Conservation (phyloP, 768 basidiomycete genomes). For the Fomitopsis serialis region DNA sequence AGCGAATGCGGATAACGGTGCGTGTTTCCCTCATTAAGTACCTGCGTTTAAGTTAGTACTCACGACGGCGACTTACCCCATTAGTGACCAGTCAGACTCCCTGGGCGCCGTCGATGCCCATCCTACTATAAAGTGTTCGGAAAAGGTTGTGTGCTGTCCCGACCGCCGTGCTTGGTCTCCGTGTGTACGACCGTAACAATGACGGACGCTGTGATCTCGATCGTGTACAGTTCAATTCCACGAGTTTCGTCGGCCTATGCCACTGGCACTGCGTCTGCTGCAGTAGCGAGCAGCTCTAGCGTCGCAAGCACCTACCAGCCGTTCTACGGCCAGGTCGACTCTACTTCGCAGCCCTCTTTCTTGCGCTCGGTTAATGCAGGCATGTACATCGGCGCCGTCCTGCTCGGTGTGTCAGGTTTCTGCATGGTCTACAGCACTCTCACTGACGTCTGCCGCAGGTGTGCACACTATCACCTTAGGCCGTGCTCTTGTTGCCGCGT, state of each 20-base stretch:
- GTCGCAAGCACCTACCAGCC: background rate
- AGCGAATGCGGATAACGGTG: too few species aligned
- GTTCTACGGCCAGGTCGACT: background rate
- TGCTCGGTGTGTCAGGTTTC: background rate
- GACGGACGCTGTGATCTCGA: background rate
- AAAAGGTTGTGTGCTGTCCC: background rate
- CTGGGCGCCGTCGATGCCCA: background rate
- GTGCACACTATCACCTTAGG: background rate
- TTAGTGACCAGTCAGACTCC: too few species aligned
- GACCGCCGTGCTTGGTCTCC: background rate
- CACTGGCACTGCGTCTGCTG: background rate
- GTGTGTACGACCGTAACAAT: background rate
- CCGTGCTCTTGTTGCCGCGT: background rate
- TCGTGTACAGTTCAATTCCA: background rate
- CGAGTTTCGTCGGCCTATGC: background rate
- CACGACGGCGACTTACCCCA: too few species aligned
- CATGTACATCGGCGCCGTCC: slow-evolving; percentile 4
- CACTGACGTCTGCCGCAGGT: background rate
- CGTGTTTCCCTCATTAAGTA: too few species aligned
- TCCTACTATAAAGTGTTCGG: too few species aligned
- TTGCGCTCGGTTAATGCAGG: slow-evolving; percentile 5
- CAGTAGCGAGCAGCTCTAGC: background rate
- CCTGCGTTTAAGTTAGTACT: too few species aligned
- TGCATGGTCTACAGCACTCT: background rate
- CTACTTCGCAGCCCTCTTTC: background rate